phyloP scores from a whole-genome alignment of 225 moss, liverwort and hornwort species.

The Physcomitrellopsis africana region DNA sequence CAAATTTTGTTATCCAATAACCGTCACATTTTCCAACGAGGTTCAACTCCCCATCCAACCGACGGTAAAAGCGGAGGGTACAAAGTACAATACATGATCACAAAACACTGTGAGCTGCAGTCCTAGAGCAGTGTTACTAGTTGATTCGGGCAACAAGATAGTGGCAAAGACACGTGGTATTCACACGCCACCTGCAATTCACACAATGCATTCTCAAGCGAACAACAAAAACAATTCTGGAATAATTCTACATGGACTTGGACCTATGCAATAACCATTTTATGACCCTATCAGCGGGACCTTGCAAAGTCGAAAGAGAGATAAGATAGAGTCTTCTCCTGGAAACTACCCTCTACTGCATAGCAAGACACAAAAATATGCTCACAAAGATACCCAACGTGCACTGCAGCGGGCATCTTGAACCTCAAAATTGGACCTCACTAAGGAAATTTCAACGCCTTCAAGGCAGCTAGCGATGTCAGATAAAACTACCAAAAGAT shows the following conservation, averaged over 20 bases:
- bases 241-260: background rate
- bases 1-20: no score
- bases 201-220: slow-evolving; percentile 22
- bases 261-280: background rate
- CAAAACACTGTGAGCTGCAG: no score
- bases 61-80: no score
- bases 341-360: slow-evolving; percentile 22
- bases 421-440: slow-evolving; percentile 8
- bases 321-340: slow-evolving; percentile 13
- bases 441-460: background rate
- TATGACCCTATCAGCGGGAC: background rate
- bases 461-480: slow-evolving; percentile 24
- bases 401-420: slow-evolving; percentile 19
- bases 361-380: background rate
- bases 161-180: background rate
- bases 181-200: slow-evolving; percentile 18
- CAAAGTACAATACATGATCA: no score
- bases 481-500: slow-evolving; percentile 1
- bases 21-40: no score
- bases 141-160: background rate
- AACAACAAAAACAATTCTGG: slow-evolving; percentile 29
- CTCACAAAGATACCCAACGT: slow-evolving; percentile 17
- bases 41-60: no score
- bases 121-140: no score
- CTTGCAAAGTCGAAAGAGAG: slow-evolving; percentile 9